Evolutionary conservation across 2,329 filamentous ascomycete genomes (phyloP).

Genomic region (Aspergillus costaricaensis): DNA sequence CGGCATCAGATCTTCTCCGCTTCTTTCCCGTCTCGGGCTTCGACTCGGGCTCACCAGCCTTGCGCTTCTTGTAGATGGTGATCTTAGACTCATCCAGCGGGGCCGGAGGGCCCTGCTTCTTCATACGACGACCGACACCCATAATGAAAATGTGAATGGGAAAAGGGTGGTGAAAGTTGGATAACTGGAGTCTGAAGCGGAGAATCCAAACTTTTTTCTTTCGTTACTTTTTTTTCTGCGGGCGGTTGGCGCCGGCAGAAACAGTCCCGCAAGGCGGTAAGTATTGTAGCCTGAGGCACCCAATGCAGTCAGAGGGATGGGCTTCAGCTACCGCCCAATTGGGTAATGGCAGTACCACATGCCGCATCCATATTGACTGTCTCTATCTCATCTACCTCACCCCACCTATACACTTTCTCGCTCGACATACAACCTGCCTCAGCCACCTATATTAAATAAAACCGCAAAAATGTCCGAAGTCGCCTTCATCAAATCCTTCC

Average conservation of each 20-base stretch:
- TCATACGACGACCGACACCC: conserved; percentile 89
- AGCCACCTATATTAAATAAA: too few species aligned
- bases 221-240: conserved; percentile 30
- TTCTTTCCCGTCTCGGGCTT: conserved; percentile 63
- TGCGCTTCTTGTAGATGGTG: conserved; percentile 72
- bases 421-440: not conserved
- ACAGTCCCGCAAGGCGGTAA: conserved; percentile 20
- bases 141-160: conserved; percentile 54
- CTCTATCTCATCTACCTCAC: conserved; percentile 1
- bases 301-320: not conserved
- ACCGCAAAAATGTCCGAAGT: conserved; percentile 66
- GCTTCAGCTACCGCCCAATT: conserved; percentile 21
- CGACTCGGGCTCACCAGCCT: conserved; percentile 67
- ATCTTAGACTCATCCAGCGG: conserved; percentile 72
- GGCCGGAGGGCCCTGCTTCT: conserved; percentile 88
- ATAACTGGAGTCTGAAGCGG: conserved; percentile 17
- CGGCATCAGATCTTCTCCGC: conserved; percentile 56
- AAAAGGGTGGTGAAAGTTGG: conserved; percentile 10
- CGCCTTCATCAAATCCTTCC: conserved; percentile 79
- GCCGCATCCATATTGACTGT: not conserved
- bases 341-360: conserved; percentile 17
- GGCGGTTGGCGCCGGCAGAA: conserved; percentile 33
- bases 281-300: conserved; percentile 14
- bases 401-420: not conserved
- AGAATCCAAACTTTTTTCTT: conserved; percentile 31